Evolutionary conservation across 2,329 filamentous ascomycete species (phyloP).

Genomic region (Mollisia scopiformis): DNA sequence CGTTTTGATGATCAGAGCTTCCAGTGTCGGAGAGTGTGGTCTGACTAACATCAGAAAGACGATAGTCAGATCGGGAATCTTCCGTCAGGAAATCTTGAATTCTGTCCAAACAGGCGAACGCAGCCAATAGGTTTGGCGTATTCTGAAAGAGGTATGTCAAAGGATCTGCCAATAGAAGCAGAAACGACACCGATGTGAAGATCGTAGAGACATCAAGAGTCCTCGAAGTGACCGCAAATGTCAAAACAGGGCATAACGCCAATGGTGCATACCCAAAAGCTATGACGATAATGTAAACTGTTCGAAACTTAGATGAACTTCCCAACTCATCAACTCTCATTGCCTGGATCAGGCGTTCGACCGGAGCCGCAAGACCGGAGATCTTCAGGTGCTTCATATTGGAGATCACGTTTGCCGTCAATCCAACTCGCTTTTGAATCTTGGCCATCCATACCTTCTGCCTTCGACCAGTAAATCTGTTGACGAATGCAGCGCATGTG

Average conservation of each 20-base stretch:
- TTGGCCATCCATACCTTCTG: conserved; percentile 27
- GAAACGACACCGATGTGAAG: conserved; percentile 34
- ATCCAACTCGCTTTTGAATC: conserved; percentile 21
- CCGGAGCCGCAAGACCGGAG: conserved; percentile 38
- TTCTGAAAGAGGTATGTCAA: conserved; percentile 26
- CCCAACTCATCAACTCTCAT: conserved; percentile 40
- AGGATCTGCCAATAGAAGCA: conserved; percentile 27
- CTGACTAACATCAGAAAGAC: neutral
- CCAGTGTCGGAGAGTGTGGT: neutral
- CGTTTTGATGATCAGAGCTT: neutral
- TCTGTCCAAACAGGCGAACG: conserved; percentile 29
- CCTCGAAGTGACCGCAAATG: conserved; percentile 13
- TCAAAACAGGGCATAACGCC: conserved; percentile 10
- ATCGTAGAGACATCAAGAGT: conserved; percentile 14
- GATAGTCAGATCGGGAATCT: conserved; percentile 4
- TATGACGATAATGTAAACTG: conserved; percentile 3
- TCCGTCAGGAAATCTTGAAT: conserved; percentile 30
- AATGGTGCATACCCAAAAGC: conserved; percentile 9
- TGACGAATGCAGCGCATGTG: conserved; percentile 21
- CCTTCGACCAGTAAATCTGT: conserved; percentile 14
- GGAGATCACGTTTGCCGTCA: conserved; percentile 36
- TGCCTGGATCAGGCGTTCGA: conserved; percentile 38
- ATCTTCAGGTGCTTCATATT: conserved; percentile 46
- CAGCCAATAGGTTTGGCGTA: conserved; percentile 23
- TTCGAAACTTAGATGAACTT: conserved; percentile 32